Evolutionary conservation across 352 stramenopile genomes (phyloP), one percentile per base, ranked within the genome.

Genomic region (Phytopythium montanum): DNA sequence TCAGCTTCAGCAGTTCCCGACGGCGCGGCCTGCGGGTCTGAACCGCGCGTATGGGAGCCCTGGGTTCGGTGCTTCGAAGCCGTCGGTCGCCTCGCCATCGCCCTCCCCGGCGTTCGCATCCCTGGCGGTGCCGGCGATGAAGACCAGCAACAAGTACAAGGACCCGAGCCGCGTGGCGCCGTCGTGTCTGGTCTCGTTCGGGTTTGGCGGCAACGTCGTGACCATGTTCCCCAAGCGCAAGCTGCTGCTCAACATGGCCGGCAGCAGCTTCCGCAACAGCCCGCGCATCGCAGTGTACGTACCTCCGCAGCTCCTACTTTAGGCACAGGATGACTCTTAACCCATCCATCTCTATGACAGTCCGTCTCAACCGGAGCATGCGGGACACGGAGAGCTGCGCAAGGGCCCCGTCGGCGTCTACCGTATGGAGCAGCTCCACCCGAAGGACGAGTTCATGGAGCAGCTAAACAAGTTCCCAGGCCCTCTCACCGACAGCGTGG

Each of bases 161-260:
- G 87, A 96, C 33, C 87, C 87, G 19, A 90, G 74, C 19, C 74
- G 88, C 39, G 70, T 82, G 8, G 78, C 84, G 6, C 82, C 84
- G 16, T 92, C 81, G 9, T 94, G 84, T 50, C 64, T 96, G 14
- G 74, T 71, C 2, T 86, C 85, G 9, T 95, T 96, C 60, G 87
- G 87, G 28, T 96, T 96, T 70, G 87, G 87, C 67, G 87, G 87
- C 13, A 96, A 92, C 52, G 70, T 94, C n/a, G 86, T 89, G 51
- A 92, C 81, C 8, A 96, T 96, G 87, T 92, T 95, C 65, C 87
- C 87, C 0, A 92, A 92, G 63, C 76, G 83, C 54, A 95, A 96
- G 55, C 53, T 95, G 58, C 82, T 82, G 5, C 57, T 94, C 25
- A 93, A 89, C 54, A 81, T 77, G 53, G 72, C 75, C 19, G 74